Percentiles rank a stretch among this genome's conserved stretches.
These are phyloP conservation scores for Fusarium sacchari DNA, from an alignment of 2,329 filamentous ascomycete genomes.

Conservation along the genomic window DNA sequence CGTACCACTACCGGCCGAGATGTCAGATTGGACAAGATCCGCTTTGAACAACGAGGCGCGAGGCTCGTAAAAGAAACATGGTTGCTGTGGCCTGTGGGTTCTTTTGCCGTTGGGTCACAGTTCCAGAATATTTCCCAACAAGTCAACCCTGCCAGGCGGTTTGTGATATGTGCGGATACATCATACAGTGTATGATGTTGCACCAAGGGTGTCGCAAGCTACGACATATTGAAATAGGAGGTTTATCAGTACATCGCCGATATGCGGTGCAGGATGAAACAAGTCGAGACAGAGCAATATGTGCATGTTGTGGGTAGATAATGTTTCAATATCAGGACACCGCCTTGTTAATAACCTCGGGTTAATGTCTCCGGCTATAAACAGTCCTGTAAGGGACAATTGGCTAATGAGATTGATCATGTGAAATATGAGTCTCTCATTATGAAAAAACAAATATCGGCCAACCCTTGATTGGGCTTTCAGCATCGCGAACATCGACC, in stretches of 20 bases:
- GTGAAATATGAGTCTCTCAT: conserved; percentile 9
- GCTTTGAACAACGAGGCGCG: conserved; percentile 21
- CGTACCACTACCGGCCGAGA: conserved; percentile 26
- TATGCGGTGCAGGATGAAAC: conserved; percentile 14
- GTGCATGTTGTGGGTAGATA: conserved; percentile 4
- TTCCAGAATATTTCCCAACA: conserved; percentile 34
- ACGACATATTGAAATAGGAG: conserved; percentile 8
- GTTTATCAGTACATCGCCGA: conserved; percentile 3
- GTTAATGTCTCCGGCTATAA: background rate
- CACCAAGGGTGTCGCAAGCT: background rate
- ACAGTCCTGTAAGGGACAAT: background rate
- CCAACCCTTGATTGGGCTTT: background rate
- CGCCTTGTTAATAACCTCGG: conserved; percentile 8
- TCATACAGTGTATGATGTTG: conserved; percentile 1
- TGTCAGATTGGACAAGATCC: conserved; percentile 29
- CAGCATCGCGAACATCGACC: background rate
- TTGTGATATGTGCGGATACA: background rate
- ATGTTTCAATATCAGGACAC: conserved; percentile 24
- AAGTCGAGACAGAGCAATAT: background rate
- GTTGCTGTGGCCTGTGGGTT: conserved; percentile 15
- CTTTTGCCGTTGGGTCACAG: conserved; percentile 8
- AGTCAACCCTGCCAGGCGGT: conserved; percentile 15
- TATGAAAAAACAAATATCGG: background rate
- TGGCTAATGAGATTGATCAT: background rate
- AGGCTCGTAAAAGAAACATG: conserved; percentile 15